Evolutionary conservation across 371 early-diverging fungal species (phyloP), one percentile per base, ranked within the genome.

Genomic region (Mortierella sp.): DNA sequence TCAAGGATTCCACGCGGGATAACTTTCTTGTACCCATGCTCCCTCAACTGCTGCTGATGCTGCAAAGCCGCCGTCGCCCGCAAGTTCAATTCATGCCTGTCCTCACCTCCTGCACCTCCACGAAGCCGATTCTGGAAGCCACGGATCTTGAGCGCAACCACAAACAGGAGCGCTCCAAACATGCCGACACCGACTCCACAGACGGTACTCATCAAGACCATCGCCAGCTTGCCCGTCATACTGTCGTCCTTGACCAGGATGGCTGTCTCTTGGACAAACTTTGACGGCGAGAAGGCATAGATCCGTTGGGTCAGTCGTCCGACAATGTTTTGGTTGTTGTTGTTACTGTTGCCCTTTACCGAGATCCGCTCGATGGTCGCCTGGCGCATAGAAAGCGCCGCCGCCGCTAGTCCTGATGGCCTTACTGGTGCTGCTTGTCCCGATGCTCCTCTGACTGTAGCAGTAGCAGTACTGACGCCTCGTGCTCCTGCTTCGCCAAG

Each of bases 141-240:
- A 2, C 86, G 77, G 44, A 85, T 70, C 53, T 85, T 85, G 69
- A 84, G 76, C 2, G 79, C 81, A n/a, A 81, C 81, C 19, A 79
- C 82, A 72, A 86, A 86, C 44, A 86, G 37, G 43, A 86, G 48
- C 24, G 77, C 86, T 28, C 79, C 82, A 74, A 86, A 86, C 82
- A 86, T 79, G 34, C 82, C 72, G 2, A 82, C 79, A 16, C 82
- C 86, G 3, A 82, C 77, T 14, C 76, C 73, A 46, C 86, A 86
- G 28, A 82, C 50, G 6, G 82, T 82, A 48, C 79, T 82, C 82
- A 86, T 79, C 28, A 82, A 70, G n/a, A 82, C 70, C 86, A 82
- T 78, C 24, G 73, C 72, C 73, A 78, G 14, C 28, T 72, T 78
- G 26, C 73, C 78, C 1, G 78, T 67, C 46, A 78, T 69, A 21